phyloP scores from a whole-genome alignment of 176 grass and related monocot species.

The Oryza nivara region DNA sequence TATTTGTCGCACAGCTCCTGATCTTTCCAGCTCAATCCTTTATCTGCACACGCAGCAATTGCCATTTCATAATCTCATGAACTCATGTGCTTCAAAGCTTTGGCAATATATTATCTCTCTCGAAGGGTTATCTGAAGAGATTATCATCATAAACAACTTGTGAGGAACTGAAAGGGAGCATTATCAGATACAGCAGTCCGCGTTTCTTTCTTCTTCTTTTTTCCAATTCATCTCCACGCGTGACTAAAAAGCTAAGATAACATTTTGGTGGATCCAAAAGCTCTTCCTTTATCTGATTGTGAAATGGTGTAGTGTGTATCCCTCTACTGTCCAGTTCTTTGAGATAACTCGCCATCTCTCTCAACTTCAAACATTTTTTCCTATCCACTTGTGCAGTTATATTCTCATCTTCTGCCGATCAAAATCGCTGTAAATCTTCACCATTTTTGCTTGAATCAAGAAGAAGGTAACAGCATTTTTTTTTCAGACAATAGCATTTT shows the following conservation, averaged over 20 bases:
- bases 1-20: conserved; percentile 3
- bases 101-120: neutral
- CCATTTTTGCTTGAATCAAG: neutral
- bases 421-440: neutral
- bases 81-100: neutral
- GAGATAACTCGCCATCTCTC: neutral
- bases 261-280: conserved; percentile 16
- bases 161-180: neutral
- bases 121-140: neutral
- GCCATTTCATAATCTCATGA: neutral
- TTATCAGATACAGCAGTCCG: neutral
- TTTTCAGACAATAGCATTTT: neutral
- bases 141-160: neutral
- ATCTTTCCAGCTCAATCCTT: neutral
- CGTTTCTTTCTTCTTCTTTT: neutral
- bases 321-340: neutral
- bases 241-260: conserved; percentile 41
- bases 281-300: neutral
- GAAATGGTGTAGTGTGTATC: neutral
- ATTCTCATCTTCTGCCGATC: neutral
- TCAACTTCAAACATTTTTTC: neutral
- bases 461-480: neutral
- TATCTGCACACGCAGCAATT: conserved; percentile 1
- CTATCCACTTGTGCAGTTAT: conserved; percentile 1
- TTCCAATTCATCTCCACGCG: neutral